Conservation (phyloP, 2,329 filamentous ascomycete genomes). For the Colletotrichum liaoningense region DNA sequence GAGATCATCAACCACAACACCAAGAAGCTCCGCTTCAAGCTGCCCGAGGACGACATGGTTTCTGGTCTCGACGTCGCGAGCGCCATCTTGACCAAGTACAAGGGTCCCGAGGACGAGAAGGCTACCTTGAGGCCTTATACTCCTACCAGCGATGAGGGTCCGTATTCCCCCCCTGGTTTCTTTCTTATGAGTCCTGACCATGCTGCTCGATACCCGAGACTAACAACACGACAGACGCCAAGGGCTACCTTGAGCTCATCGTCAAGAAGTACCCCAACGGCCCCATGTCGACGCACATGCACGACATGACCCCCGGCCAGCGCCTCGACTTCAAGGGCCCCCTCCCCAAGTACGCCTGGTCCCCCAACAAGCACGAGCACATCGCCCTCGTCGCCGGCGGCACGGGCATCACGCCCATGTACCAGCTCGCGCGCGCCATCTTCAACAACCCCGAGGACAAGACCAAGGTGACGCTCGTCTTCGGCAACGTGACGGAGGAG, state of each 20-base stretch:
- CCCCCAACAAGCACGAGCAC: slow-evolving; percentile 92
- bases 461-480: slow-evolving; percentile 96
- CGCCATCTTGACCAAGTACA: slow-evolving; percentile 92
- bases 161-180: slow-evolving; percentile 38
- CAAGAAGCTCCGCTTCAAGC: slow-evolving; percentile 89
- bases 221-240: slow-evolving; percentile 65
- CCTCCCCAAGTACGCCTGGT: slow-evolving; percentile 92
- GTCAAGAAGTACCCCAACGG: slow-evolving; percentile 93
- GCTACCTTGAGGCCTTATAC: slow-evolving; percentile 92
- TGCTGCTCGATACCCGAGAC: neutral
- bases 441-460: slow-evolving; percentile 97
- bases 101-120: slow-evolving; percentile 86
- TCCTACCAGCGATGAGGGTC: slow-evolving; percentile 86
- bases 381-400: slow-evolving; percentile 90
- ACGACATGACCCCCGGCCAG: slow-evolving; percentile 85
- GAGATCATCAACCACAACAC: slow-evolving; percentile 93
- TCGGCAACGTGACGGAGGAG: slow-evolving; percentile 88
- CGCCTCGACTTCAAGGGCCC: slow-evolving; percentile 93
- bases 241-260: slow-evolving; percentile 87
- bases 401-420: slow-evolving; percentile 98
- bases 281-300: slow-evolving; percentile 91
- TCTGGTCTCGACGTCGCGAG: slow-evolving; percentile 86
- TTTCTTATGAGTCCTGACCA: no score
- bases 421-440: slow-evolving; percentile 89
- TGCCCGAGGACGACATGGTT: slow-evolving; percentile 85